These are phyloP conservation scores for Quercus alba DNA, from an alignment of 306 rosid species.

Conservation along the genomic window DNA sequence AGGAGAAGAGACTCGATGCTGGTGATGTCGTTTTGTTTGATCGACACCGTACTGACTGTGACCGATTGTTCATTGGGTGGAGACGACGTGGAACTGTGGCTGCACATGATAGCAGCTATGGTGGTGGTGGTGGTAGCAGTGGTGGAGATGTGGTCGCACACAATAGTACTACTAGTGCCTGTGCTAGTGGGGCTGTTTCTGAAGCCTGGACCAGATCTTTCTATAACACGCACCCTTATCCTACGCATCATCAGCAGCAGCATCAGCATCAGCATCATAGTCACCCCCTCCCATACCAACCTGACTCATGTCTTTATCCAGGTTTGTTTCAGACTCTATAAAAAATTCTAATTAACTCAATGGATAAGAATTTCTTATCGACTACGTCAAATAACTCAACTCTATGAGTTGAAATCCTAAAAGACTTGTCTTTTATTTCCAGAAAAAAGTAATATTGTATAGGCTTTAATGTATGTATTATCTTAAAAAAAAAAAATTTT, in stretches of 20 bases:
- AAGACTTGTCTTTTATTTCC: too few species aligned
- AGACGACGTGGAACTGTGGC: constrained; percentile 28
- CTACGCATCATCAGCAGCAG: constrained; percentile 47
- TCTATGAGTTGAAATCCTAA: too few species aligned
- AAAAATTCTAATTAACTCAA: too few species aligned
- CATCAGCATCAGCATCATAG: constrained; percentile 9
- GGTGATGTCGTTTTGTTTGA: constrained; percentile 84
- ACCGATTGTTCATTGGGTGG: constrained; percentile 69
- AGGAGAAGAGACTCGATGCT: constrained; percentile 86
- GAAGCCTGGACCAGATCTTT: constrained; percentile 59
- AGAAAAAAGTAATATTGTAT: too few species aligned
- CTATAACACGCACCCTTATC: constrained; percentile 83
- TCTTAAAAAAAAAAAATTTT: too few species aligned
- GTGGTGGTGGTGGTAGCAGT: background rate
- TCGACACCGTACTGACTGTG: constrained; percentile 51
- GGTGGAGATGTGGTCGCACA: background rate
- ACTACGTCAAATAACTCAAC: too few species aligned
- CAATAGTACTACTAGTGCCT: background rate
- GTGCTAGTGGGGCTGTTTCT: constrained; percentile 18
- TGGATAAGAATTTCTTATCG: too few species aligned
- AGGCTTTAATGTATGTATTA: background rate
- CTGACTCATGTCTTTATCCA: constrained; percentile 58
- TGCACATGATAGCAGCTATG: constrained; percentile 17
- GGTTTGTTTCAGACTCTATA: constrained; percentile 26
- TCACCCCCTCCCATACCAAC: constrained; percentile 51